These are phyloP conservation scores for Akanthomyces muscarius DNA, from an alignment of 2,329 filamentous ascomycete species.

Conservation along the genomic window DNA sequence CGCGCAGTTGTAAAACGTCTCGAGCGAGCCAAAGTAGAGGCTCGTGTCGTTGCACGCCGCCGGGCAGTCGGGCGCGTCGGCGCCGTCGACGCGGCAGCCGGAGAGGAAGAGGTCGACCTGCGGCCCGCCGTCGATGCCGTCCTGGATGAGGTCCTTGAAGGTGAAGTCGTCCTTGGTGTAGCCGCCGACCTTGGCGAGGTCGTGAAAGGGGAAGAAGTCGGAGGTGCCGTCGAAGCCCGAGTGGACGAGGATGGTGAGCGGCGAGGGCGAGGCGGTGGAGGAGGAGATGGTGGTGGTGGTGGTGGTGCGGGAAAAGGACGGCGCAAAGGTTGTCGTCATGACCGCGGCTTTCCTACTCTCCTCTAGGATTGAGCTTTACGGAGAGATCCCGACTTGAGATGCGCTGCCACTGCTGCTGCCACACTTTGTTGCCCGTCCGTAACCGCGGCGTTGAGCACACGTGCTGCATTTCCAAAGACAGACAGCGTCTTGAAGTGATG, in stretches of 20 bases:
- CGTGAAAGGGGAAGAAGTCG: conserved; percentile 36
- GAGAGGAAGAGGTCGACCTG: conserved; percentile 31
- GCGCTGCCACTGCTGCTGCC: neutral
- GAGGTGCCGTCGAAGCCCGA: conserved; percentile 30
- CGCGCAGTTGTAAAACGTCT: conserved; percentile 38
- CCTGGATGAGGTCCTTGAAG: conserved; percentile 33
- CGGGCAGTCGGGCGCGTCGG: conserved; percentile 28
- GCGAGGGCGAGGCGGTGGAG: neutral
- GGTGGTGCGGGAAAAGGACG: conserved; percentile 1
- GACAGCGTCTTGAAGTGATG: neutral
- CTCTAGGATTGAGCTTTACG: neutral
- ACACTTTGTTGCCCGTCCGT: neutral
- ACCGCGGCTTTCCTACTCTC: conserved; percentile 22
- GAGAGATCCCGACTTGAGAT: neutral
- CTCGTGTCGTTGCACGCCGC: conserved; percentile 29
- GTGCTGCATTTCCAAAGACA: conserved; percentile 11
- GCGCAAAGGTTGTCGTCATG: conserved; percentile 14
- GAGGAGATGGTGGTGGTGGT: neutral
- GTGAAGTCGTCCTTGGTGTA: conserved; percentile 27
- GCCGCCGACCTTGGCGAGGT: conserved; percentile 30
- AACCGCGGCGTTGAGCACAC: neutral
- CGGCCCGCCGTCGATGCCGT: conserved; percentile 31
- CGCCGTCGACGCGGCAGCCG: conserved; percentile 29
- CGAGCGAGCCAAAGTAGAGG: conserved; percentile 32
- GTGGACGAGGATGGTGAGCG: conserved; percentile 29